A percentile compares a stretch with the other conserved stretches of the same genome.
Evolutionary conservation across 192 early-diverging fungal species (phyloP).

Genomic region (Backusella australiensis): DNA sequence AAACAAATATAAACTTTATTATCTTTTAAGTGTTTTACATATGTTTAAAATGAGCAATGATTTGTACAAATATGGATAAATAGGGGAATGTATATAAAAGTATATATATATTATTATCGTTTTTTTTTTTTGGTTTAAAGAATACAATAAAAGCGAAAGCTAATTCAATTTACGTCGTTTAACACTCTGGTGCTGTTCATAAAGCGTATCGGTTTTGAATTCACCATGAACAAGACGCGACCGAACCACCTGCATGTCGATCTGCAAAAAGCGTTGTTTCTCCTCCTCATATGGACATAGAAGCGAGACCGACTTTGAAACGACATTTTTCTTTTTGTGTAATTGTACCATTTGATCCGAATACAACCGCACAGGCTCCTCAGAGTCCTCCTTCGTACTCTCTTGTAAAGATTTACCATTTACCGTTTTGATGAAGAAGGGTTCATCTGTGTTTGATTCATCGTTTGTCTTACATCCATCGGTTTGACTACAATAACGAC

Average conservation of each 20-base stretch:
- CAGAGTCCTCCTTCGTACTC: background rate
- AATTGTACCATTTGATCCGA: background rate
- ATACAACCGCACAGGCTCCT: background rate
- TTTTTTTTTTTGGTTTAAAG: background rate
- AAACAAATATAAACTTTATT: background rate
- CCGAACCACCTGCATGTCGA: conserved; percentile 5
- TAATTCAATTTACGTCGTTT: background rate
- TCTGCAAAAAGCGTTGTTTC: background rate
- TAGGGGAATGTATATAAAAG: background rate
- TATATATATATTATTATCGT: background rate
- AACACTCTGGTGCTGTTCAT: background rate
- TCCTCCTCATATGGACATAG: background rate
- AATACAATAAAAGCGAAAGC: background rate
- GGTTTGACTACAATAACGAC: conserved; percentile 6
- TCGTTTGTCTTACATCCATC: background rate
- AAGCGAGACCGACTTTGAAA: background rate
- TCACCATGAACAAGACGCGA: conserved; percentile 4
- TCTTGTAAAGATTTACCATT: background rate
- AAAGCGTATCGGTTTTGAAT: background rate
- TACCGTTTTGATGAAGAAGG: background rate
- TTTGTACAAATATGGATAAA: conserved; percentile 2
- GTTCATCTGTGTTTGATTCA: background rate
- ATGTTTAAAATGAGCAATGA: background rate
- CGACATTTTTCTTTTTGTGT: background rate
- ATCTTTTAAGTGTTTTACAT: background rate